Evolutionary conservation across 352 stramenopile species (phyloP).

Genomic region (Phytopythium chamaehyphon): DNA sequence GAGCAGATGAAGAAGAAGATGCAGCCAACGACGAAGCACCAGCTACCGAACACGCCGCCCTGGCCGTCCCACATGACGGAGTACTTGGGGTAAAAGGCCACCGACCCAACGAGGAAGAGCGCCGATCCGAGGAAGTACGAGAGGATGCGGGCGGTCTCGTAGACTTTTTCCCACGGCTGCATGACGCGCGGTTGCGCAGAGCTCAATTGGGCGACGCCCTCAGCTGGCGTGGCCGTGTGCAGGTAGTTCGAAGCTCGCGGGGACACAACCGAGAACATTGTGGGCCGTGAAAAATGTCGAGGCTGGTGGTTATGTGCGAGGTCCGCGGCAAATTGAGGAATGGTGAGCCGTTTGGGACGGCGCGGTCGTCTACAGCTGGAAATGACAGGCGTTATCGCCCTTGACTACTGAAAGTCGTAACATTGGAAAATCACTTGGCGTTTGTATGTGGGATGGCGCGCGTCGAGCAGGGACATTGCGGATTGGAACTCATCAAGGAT

Average conservation of each 20-base stretch:
- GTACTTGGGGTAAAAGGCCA: slow-evolving; percentile 79
- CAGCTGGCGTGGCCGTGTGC: slow-evolving; percentile 2
- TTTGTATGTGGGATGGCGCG: no score
- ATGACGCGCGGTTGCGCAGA: slow-evolving; percentile 10
- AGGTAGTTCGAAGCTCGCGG: slow-evolving; percentile 25
- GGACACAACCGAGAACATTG: slow-evolving; percentile 9
- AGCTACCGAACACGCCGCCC: slow-evolving; percentile 55
- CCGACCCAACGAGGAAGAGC: slow-evolving; percentile 74
- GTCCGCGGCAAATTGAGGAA: slow-evolving; percentile 1
- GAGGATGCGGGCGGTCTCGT: slow-evolving; percentile 45
- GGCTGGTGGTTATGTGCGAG: background rate
- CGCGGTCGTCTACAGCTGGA: no score
- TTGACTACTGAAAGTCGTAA: no score
- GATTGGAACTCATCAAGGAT: no score
- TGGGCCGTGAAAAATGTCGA: background rate
- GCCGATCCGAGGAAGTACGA: slow-evolving; percentile 59
- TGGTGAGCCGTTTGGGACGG: no score
- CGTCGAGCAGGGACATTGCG: no score
- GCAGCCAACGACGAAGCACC: slow-evolving; percentile 70
- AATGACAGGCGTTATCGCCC: no score
- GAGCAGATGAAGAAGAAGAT: slow-evolving; percentile 59
- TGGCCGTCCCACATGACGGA: slow-evolving; percentile 56
- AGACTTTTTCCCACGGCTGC: slow-evolving; percentile 38
- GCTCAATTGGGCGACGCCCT: slow-evolving; percentile 2
- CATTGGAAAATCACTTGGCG: no score